Conservation (phyloP, 768 basidiomycete genomes). For the Mrakia blollopis region DNA sequence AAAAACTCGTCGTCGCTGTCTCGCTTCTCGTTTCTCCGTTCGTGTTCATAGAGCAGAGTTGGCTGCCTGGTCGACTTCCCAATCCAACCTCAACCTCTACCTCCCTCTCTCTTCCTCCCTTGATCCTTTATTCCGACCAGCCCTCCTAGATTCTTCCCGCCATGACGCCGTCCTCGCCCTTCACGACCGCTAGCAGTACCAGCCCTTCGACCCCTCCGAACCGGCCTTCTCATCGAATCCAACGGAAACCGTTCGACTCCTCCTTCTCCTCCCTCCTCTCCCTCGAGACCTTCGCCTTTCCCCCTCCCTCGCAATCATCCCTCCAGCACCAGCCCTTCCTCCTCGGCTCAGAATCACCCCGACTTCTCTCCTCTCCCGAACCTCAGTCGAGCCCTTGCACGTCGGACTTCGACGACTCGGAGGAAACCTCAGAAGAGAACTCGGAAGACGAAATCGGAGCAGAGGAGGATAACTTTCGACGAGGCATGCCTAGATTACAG, state of each 20-base stretch:
- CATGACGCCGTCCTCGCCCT: not conserved
- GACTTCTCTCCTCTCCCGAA: not conserved
- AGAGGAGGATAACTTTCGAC: not conserved
- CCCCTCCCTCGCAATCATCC: not conserved
- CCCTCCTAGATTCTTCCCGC: not conserved
- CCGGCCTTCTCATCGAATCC: constrained; percentile 5
- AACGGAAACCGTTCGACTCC: not conserved
- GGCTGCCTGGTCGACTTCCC: not conserved
- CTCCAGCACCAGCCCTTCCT: not conserved
- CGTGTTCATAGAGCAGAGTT: too few species aligned
- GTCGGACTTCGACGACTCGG: not conserved
- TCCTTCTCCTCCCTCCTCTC: not conserved
- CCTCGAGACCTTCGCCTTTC: not conserved
- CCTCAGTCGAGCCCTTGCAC: constrained; percentile 6
- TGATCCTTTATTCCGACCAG: not conserved
- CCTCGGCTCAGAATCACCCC: not conserved
- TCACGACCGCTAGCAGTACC: not conserved
- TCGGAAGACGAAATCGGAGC: not conserved
- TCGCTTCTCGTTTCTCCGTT: not conserved
- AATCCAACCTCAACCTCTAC: not conserved
- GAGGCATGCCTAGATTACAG: constrained; percentile 6
- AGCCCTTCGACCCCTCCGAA: not conserved
- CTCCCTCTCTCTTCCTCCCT: not conserved
- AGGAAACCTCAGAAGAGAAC: not conserved
- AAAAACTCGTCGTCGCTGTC: not conserved